Evolutionary conservation across 2,329 filamentous ascomycete genomes (phyloP), one percentile per base, ranked within the genome.

Genomic region (Stachybotrys echinatus): DNA sequence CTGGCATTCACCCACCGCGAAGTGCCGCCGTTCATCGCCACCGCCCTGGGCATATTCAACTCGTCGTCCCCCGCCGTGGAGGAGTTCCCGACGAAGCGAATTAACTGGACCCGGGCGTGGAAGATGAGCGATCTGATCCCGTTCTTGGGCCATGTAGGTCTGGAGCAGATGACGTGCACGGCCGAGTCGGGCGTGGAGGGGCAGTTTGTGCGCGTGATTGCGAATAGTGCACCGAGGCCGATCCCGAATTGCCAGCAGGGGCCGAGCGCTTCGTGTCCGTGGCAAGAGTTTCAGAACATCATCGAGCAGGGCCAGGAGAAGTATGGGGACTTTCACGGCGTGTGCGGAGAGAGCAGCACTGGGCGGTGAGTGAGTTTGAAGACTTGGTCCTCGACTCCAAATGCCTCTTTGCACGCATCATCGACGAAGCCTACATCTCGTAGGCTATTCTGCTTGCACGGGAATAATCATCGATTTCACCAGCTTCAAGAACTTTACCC

Each of bases 1-100:
- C 73, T 87, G 39, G 83, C 80, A 48, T 88, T 88, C 68, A 87
- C 84, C 0, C 84, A 88, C 61, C 79, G 84, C 19, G 84, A 88
- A 62, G 68, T 88, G 3, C 84, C 84, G 2, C 84, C 85, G 1
- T 83, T 81, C 51, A 81, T 87, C 1, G 67, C 83, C 2, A 84
- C 87, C 2, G 83, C 84, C 0, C 74, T 88, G 65, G 84, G 84
- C 0, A 71, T 88, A 5, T 88, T 87, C 73, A 87, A 87, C 70
- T 34, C 27, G 27, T 34, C 27, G 5, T 34, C 27, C 10, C 27
- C 27, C 27, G 27, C 27, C 27, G 14, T 34, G 27, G 58, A 60
- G 1, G 56, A 60, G 2, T 58, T 60, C 12, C 58, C 58, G 0
- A 58, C 56, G 0, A 51, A 54, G 0, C 58, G 57, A 7, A 56